A percentile compares a stretch with the other conserved stretches of the same genome.
Evolutionary conservation across 352 stramenopile genomes (phyloP).

Genomic region (Pythium insidiosum): DNA sequence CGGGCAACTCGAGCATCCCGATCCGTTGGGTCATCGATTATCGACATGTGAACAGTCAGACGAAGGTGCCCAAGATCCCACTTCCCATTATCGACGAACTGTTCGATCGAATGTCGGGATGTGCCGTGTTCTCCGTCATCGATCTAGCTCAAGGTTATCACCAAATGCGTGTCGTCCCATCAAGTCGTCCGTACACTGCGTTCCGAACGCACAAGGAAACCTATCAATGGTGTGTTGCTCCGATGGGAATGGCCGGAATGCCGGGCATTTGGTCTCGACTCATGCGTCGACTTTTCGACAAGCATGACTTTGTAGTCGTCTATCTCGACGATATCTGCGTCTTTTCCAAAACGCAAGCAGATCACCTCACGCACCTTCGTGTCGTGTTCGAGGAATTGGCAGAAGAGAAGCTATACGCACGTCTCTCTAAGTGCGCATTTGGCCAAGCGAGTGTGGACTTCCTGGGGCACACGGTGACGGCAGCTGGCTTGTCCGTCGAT

Average conservation of each 20-base stretch:
- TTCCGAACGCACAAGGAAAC: slow-evolving; percentile 23
- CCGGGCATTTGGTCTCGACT: slow-evolving; percentile 25
- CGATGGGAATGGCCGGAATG: slow-evolving; percentile 31
- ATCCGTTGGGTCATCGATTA: slow-evolving; percentile 13
- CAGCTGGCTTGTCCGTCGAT: slow-evolving; percentile 14
- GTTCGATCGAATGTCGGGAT: slow-evolving; percentile 13
- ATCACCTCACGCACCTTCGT: slow-evolving; percentile 9
- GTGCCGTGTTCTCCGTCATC: slow-evolving; percentile 7
- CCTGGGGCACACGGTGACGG: slow-evolving; percentile 17
- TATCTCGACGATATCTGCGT: slow-evolving; percentile 32
- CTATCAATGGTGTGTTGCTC: slow-evolving; percentile 34
- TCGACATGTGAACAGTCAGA: slow-evolving; percentile 12
- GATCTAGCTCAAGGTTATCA: slow-evolving; percentile 25
- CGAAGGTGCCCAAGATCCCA: slow-evolving; percentile 12
- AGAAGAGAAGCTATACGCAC: slow-evolving; percentile 12
- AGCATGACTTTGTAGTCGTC: slow-evolving; percentile 24
- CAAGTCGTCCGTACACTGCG: slow-evolving; percentile 17
- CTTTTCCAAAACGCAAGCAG: slow-evolving; percentile 14
- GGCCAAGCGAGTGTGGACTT: slow-evolving; percentile 12
- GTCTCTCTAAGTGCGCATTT: slow-evolving; percentile 18
- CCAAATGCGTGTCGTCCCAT: slow-evolving; percentile 11
- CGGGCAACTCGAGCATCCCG: background rate
- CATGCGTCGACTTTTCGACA: slow-evolving; percentile 23
- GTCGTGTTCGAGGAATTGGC: slow-evolving; percentile 14
- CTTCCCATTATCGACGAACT: slow-evolving; percentile 17